Base-by-base conservation (phyloP, 768 basidiomycete species). In the Termitomyces sp. region DNA sequence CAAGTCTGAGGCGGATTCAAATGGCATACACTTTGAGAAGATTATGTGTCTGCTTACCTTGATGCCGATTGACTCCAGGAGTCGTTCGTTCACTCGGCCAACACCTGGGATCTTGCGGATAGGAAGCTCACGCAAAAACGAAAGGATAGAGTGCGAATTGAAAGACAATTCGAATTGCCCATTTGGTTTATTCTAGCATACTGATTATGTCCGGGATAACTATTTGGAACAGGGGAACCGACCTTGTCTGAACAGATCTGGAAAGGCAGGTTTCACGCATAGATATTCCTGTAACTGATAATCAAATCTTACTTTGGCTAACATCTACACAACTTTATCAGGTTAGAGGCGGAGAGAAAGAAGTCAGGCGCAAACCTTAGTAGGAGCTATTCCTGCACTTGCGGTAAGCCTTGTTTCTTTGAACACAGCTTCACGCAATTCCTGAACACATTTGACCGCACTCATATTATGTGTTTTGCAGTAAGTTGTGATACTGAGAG, bases 171-270 rank as follows among this genome's bases (percentile, higher is more conserved):
- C 80, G 61, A 84, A 98, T 70, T 97, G 95, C 12, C 94, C 95
- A 65, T 96, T 92, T 2, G 95, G 95, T 72, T 98, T 98, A 70
- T 98, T 96, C 87, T 91, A 60, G 10, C 19, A 37, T 31, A 42
- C 23, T 40, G 11, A 38, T 59, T 21, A 53, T 16, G n/a, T n/a
- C n/a, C n/a, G 49, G 25, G 42, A 27, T 19, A 53, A 37, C 55
- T 23, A 60, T 31, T 43, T 27, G 32, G 7, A 29, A 34, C 43
- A 14, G 29, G 44, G 50, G 35, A 47, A 27, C 52, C 17, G 40
- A 88, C 89, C 77, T 89, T 93, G 71, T 98, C 95, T 29, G 95
- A 96, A 68, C 92, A 95, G 34, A 96, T 95, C 90, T 95, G 57
- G 41, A n/a, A 29, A 29, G 27, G 29, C 10, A 29, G 11, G 35